A percentile compares a stretch with the other conserved stretches of the same genome.
Evolutionary conservation across 176 grass and related monocot species (phyloP).

Genomic region (Raddia guianensis): DNA sequence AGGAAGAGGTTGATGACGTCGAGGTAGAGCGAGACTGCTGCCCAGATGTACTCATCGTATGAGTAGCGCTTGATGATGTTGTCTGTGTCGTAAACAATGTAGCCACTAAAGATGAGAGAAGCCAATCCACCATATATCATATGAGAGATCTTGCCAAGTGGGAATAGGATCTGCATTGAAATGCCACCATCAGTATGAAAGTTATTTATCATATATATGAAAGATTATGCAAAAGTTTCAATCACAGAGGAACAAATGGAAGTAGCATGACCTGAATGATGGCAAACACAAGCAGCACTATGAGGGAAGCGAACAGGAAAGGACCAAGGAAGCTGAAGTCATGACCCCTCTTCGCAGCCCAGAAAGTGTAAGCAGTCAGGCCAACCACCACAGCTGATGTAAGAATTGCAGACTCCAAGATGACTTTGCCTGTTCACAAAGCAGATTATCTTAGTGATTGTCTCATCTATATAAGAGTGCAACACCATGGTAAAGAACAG

Average conservation of each 20-base stretch:
- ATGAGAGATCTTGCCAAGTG: constrained; percentile 73
- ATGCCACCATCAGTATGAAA: neutral
- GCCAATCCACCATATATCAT: constrained; percentile 87
- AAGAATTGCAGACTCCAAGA: constrained; percentile 88
- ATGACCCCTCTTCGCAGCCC: constrained; percentile 79
- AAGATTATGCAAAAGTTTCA: neutral
- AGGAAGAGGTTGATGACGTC: constrained; percentile 90
- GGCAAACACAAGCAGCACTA: constrained; percentile 76
- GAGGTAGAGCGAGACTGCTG: constrained; percentile 68
- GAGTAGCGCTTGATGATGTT: constrained; percentile 87
- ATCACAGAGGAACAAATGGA: neutral
- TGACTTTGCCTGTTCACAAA: constrained; percentile 71
- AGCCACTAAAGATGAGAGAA: constrained; percentile 74
- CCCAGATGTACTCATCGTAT: constrained; percentile 90
- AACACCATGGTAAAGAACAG: neutral
- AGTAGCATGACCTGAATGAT: constrained; percentile 70
- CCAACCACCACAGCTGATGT: constrained; percentile 80
- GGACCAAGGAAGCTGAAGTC: constrained; percentile 95
- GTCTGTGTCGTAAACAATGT: constrained; percentile 88
- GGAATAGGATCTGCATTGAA: constrained; percentile 65
- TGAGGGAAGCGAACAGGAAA: constrained; percentile 77
- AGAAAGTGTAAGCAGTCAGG: constrained; percentile 92
- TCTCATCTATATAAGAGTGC: neutral
- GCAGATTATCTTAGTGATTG: constrained; percentile 1
- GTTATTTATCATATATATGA: neutral